Evolutionary conservation across 345 rosid genomes (phyloP).

Genomic region (Camelina hispida): DNA sequence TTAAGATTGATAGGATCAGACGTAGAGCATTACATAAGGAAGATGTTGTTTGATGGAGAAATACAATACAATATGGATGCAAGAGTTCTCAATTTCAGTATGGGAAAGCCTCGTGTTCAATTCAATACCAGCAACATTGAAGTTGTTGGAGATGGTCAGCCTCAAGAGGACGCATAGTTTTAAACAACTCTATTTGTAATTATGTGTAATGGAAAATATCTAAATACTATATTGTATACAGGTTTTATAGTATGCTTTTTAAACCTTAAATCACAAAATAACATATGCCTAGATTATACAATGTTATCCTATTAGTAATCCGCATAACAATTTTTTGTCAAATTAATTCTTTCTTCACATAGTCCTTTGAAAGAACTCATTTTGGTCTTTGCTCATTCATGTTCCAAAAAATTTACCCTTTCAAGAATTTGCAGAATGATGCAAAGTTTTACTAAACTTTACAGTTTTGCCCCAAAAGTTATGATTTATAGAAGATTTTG

Average conservation of each 20-base stretch:
- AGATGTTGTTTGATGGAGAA: constrained; percentile 81
- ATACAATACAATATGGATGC: constrained; percentile 91
- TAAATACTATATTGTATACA: background rate
- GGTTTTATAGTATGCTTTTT: background rate
- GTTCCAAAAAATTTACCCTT: background rate
- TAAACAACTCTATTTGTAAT: constrained; percentile 12
- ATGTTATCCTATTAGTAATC: background rate
- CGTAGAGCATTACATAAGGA: constrained; percentile 89
- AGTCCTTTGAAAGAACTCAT: background rate
- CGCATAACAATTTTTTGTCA: no score
- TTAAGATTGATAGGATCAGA: constrained; percentile 88
- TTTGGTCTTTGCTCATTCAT: background rate
- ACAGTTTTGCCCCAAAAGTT: background rate
- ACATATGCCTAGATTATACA: background rate
- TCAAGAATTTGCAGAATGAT: background rate
- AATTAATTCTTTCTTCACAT: background rate
- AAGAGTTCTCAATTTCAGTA: constrained; percentile 84
- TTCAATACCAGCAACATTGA: constrained; percentile 53
- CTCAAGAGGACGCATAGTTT: constrained; percentile 21
- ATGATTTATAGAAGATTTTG: background rate
- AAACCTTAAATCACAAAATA: background rate
- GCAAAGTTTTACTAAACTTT: background rate
- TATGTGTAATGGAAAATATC: constrained; percentile 6
- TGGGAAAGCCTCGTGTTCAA: constrained; percentile 76
- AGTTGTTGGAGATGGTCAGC: constrained; percentile 47